Percentiles rank a stretch among this genome's conserved stretches.
phyloP scores from a whole-genome alignment of 768 basidiomycete species.

The Galerina marginata region DNA sequence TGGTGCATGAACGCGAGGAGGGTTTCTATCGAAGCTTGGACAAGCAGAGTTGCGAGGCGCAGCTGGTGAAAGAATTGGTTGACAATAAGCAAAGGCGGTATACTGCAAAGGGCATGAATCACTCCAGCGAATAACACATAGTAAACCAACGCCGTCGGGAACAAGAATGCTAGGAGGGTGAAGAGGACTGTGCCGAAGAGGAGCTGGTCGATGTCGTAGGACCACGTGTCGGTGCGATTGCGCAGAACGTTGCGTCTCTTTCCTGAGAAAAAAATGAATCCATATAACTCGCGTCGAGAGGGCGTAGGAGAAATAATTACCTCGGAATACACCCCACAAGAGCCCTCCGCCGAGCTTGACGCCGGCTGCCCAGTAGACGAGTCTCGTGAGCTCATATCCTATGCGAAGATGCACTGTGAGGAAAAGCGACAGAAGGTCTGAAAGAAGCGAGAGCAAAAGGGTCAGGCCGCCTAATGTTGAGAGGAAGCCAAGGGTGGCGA shows the following conservation, averaged over 20 bases:
- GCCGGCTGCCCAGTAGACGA: slow-evolving; percentile 62
- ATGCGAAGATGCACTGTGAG: slow-evolving; percentile 75
- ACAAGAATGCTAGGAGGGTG: slow-evolving; percentile 78
- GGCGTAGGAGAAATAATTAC: slow-evolving; percentile 37
- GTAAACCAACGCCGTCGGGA: slow-evolving; percentile 88
- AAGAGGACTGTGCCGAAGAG: slow-evolving; percentile 93
- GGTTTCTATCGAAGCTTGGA: slow-evolving; percentile 69
- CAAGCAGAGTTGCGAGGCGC: slow-evolving; percentile 49
- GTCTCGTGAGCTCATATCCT: slow-evolving; percentile 67
- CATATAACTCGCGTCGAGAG: neutral
- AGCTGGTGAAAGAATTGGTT: slow-evolving; percentile 44
- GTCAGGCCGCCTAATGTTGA: slow-evolving; percentile 61
- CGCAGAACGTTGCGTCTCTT: slow-evolving; percentile 89
- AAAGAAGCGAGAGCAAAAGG: slow-evolving; percentile 64
- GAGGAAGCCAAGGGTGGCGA: slow-evolving; percentile 28
- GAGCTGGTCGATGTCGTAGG: slow-evolving; percentile 92
- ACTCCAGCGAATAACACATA: slow-evolving; percentile 82
- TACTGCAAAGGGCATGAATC: slow-evolving; percentile 17
- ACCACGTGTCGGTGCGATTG: slow-evolving; percentile 86
- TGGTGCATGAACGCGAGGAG: slow-evolving; percentile 84
- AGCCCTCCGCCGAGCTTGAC: slow-evolving; percentile 59
- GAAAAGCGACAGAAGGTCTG: slow-evolving; percentile 65
- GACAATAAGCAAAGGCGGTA: slow-evolving; percentile 33
- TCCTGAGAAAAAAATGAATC: slow-evolving; percentile 49
- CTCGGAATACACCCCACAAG: slow-evolving; percentile 90